These are phyloP conservation scores for Ustilago esculenta DNA, from an alignment of 1,284 basidiomycete species.

Conservation along the genomic window DNA sequence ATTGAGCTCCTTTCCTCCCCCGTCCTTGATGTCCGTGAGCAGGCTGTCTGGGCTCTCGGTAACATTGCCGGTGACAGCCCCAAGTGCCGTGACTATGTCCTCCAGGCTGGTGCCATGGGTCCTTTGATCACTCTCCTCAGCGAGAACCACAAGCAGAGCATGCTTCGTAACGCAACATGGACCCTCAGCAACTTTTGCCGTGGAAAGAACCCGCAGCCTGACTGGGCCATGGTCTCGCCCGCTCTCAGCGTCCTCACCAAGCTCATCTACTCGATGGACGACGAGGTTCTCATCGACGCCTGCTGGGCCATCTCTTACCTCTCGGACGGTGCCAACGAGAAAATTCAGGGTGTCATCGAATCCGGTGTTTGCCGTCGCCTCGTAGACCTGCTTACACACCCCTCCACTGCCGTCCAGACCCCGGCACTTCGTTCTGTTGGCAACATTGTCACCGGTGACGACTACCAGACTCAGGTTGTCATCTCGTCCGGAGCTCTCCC, in stretches of 20 bases:
- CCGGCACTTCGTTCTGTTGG: conserved; percentile 96
- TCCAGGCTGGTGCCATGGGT: conserved; percentile 61
- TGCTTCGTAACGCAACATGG: conserved; percentile 67
- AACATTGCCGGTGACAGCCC: conserved; percentile 67
- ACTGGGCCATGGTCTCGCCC: conserved; percentile 75
- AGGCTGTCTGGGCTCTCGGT: conserved; percentile 67
- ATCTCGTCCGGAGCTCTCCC: conserved; percentile 95
- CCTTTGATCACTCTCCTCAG: conserved; percentile 63
- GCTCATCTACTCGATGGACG: conserved; percentile 97
- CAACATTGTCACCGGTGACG: conserved; percentile 98
- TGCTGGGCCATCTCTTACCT: conserved; percentile 99
- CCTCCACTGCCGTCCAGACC: conserved; percentile 97
- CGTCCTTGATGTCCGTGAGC: conserved; percentile 66
- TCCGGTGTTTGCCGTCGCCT: conserved; percentile 96
- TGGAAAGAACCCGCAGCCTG: conserved; percentile 66
- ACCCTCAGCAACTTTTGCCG: conserved; percentile 67
- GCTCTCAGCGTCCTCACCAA: conserved; percentile 95
- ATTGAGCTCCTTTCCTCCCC: conserved; percentile 72
- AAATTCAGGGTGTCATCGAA: conserved; percentile 99
- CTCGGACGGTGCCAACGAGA: conserved; percentile 98
- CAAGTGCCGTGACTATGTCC: conserved; percentile 65
- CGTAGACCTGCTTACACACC: conserved; percentile 95
- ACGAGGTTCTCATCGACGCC: conserved; percentile 98
- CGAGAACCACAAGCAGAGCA: conserved; percentile 67
- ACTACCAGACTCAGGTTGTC: conserved; percentile 97